These are phyloP conservation scores for Cerioporus squamosus DNA, from an alignment of 1,284 basidiomycete genomes.

Conservation along the genomic window DNA sequence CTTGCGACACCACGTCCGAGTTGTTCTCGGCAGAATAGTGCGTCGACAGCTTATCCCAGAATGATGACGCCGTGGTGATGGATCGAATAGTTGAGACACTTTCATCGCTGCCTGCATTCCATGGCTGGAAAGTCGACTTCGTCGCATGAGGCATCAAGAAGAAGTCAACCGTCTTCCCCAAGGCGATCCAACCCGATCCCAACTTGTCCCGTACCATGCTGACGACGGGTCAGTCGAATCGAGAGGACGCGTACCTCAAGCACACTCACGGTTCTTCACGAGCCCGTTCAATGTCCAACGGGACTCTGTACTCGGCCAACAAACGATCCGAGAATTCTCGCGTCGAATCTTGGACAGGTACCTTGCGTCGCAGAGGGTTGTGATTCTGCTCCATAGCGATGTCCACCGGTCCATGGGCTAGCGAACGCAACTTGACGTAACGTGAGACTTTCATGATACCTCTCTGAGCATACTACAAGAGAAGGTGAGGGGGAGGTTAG, in stretches of 20 bases:
- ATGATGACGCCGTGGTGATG: constrained; percentile 46
- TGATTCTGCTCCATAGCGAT: constrained; percentile 54
- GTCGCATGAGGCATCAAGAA: constrained; percentile 52
- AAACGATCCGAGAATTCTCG: constrained; percentile 62
- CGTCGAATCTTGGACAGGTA: constrained; percentile 56
- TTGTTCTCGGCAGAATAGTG: constrained; percentile 74
- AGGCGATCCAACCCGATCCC: constrained; percentile 65
- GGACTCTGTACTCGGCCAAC: constrained; percentile 51
- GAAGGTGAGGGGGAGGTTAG: no score
- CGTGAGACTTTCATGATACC: constrained; percentile 68
- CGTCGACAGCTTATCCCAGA: constrained; percentile 63
- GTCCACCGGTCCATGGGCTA: constrained; percentile 60
- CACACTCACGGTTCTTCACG: constrained; percentile 47
- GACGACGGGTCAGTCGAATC: neutral
- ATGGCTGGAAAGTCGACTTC: constrained; percentile 56
- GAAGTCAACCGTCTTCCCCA: constrained; percentile 48
- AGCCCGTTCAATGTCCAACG: constrained; percentile 41
- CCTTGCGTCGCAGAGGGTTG: constrained; percentile 62
- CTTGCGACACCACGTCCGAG: constrained; percentile 59
- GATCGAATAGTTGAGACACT: constrained; percentile 53
- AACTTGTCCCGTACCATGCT: constrained; percentile 60
- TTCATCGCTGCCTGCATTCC: constrained; percentile 54
- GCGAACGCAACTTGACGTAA: constrained; percentile 83
- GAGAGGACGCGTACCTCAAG: neutral
- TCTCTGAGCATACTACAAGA: constrained; percentile 65